Percentiles rank a stretch among this genome's conserved stretches.
Evolutionary conservation across 805 yeast species (phyloP).

Genomic region (Schwanniomyces sp.): DNA sequence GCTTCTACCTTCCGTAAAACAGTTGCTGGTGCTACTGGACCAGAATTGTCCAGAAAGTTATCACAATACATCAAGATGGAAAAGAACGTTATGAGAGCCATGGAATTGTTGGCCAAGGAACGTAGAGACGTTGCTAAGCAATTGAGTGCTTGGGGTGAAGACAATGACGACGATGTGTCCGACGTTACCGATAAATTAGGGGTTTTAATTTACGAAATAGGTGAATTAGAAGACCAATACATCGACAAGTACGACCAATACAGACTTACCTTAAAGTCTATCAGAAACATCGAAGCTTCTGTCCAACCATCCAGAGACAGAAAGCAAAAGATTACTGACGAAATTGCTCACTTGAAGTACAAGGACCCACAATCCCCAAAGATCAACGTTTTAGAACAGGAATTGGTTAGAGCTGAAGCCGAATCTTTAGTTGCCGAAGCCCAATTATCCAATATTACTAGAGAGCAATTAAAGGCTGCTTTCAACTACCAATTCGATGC

Average conservation of each 20-base stretch:
- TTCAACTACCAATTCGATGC: slow-evolving; percentile 85
- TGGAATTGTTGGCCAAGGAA: slow-evolving; percentile 75
- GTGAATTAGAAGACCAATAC: slow-evolving; percentile 85
- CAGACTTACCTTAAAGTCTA: slow-evolving; percentile 76
- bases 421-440: slow-evolving; percentile 91
- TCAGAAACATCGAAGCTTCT: slow-evolving; percentile 82
- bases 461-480: slow-evolving; percentile 84
- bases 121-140: slow-evolving; percentile 82
- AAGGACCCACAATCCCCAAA: slow-evolving; percentile 85
- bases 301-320: slow-evolving; percentile 89
- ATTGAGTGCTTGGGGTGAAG: slow-evolving; percentile 84
- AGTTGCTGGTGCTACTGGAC: slow-evolving; percentile 78
- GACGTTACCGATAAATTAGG: slow-evolving; percentile 88
- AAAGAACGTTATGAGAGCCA: slow-evolving; percentile 75
- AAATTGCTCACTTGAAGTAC: slow-evolving; percentile 80
- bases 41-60: slow-evolving; percentile 74
- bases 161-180: slow-evolving; percentile 79
- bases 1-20: slow-evolving; percentile 63
- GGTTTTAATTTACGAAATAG: slow-evolving; percentile 76
- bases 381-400: slow-evolving; percentile 80
- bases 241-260: slow-evolving; percentile 85
- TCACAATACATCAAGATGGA: slow-evolving; percentile 77
- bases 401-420: slow-evolving; percentile 88
- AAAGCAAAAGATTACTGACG: slow-evolving; percentile 81
- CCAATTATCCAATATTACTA: slow-evolving; percentile 82